Evolutionary conservation across 257 asterid species (phyloP), one percentile per base, ranked within the genome.

Genomic region (Datura wrightii): DNA sequence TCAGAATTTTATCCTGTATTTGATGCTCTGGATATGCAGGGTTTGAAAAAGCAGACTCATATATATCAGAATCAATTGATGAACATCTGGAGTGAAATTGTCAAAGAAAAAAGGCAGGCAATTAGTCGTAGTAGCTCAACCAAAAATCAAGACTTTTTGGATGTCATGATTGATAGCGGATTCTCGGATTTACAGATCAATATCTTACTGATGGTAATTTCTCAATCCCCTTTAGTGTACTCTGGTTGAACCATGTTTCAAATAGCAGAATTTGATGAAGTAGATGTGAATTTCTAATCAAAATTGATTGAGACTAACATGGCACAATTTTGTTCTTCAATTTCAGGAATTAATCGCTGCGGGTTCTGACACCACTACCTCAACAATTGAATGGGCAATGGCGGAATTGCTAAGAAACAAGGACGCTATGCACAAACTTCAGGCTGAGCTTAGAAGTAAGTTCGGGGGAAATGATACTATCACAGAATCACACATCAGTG

Each of bases 311-410:
- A 16, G 8, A 18, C 54, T 41, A 0, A 41, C 6, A 18, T 16
- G 19, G 54, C 52, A 18, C 52, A 14, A 31, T 36, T 50, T 7
- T 41, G 10, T 53, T 39, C 42, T 31, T 63, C 3, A 5, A 31
- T 55, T 62, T 53, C 24, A 86, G 89, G 90, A 88, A 44, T 13
- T 92, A 15, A 80, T 92, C 19, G 0, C 53, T 34, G 94, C 89
- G 0, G 93, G 94, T 2, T 81, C 90, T 79, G 92, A 91, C 79
- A 90, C 96, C 1, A 89, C 85, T 1, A 88, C 92, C 44, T 76
- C 86, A 50, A 88, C 90, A 41, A 84, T 90, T 50, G 88, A 71
- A n/a, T 82, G 92, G 87, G 71, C 92, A 69, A 82, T 88, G 80
- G 50, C 81, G 9, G 93, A 88, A 70, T 85, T 90, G 3, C 5